Evolutionary conservation across 129 eudicot genomes (phyloP).

Genomic region (Helichrysum umbraculigerum): DNA sequence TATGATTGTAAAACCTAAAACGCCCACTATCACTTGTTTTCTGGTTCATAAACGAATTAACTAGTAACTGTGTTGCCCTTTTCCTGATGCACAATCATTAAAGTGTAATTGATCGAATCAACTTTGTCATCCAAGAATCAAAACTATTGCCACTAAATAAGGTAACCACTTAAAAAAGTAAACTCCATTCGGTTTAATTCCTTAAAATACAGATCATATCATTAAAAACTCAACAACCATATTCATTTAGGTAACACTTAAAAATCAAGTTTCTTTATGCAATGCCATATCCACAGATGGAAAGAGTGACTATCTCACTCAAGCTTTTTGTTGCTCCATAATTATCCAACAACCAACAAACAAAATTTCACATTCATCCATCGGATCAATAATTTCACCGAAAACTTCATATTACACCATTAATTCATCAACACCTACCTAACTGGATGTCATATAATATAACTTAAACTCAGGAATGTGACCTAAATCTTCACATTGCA

Average conservation of each 20-base stretch:
- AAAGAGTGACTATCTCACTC: slow-evolving; percentile 14
- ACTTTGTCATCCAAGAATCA: slow-evolving; percentile 15
- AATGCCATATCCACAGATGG: background rate
- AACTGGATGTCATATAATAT: background rate
- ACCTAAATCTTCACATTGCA: slow-evolving; percentile 2
- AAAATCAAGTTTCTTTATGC: background rate
- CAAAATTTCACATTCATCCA: background rate
- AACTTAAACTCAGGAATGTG: slow-evolving; percentile 6
- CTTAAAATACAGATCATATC: background rate
- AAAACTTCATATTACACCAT: background rate
- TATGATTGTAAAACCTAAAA: background rate
- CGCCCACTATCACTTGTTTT: background rate
- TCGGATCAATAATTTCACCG: slow-evolving; percentile 19
- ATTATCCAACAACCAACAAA: slow-evolving; percentile 10
- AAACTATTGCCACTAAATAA: background rate
- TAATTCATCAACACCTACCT: slow-evolving; percentile 9
- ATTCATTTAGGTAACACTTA: background rate
- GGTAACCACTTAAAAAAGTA: background rate
- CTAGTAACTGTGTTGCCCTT: background rate
- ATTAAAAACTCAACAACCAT: slow-evolving; percentile 8
- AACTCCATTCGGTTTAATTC: background rate
- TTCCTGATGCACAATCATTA: background rate
- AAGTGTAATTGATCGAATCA: background rate
- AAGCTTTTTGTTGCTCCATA: slow-evolving; percentile 11
- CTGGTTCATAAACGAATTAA: background rate